Evolutionary conservation across 108 stramenopile species (phyloP).

Genomic region (Epithemia pelagica): DNA sequence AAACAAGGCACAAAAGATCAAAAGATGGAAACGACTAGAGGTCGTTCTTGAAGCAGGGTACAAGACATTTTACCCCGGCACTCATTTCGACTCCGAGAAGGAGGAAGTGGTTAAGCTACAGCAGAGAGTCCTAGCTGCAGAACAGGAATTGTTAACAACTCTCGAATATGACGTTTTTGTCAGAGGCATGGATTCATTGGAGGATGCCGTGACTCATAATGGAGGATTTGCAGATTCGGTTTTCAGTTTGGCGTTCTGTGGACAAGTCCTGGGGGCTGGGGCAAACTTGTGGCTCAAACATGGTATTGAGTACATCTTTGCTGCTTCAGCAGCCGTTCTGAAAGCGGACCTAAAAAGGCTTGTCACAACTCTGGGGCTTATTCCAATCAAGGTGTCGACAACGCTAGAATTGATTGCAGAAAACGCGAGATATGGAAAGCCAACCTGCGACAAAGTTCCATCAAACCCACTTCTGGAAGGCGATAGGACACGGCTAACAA

Average conservation of each 20-base stretch:
- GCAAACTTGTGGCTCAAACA: conserved; percentile 70
- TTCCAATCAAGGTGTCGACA: conserved; percentile 58
- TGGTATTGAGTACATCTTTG: conserved; percentile 73
- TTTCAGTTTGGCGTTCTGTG: conserved; percentile 48
- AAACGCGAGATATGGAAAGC: conserved; percentile 32
- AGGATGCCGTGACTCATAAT: conserved; percentile 23
- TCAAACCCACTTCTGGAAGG: conserved; percentile 17
- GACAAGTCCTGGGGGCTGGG: conserved; percentile 68
- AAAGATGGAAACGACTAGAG: conserved; percentile 73
- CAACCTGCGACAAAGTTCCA: neutral
- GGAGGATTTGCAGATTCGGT: conserved; percentile 44
- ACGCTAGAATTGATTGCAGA: conserved; percentile 57
- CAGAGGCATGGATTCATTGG: conserved; percentile 65
- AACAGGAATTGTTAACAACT: conserved; percentile 42
- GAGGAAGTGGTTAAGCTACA: conserved; percentile 69
- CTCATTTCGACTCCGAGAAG: conserved; percentile 43
- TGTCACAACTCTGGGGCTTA: conserved; percentile 51
- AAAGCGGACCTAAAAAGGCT: conserved; percentile 45
- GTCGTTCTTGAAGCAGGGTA: conserved; percentile 62
- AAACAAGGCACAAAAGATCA: conserved; percentile 73
- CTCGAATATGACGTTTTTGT: conserved; percentile 78
- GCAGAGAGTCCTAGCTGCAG: conserved; percentile 63
- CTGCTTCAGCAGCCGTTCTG: conserved; percentile 64
- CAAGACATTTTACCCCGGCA: conserved; percentile 59
- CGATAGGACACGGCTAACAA: conserved; percentile 17